Base-by-base conservation (phyloP, 495 filamentous ascomycete genomes). In the Parachaetomium inaequale region DNA sequence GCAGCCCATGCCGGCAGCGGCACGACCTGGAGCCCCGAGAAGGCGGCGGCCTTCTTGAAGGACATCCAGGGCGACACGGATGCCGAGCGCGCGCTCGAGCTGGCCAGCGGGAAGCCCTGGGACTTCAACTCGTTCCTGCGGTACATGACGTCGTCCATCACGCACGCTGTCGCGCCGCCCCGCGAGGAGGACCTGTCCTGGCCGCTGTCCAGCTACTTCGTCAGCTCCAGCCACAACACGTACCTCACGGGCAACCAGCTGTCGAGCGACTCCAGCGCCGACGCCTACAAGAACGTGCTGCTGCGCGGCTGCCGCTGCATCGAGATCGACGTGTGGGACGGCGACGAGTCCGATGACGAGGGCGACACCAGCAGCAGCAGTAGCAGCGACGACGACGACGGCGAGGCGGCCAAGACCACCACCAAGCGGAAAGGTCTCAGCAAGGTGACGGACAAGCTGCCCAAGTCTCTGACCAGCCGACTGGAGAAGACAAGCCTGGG, bases 301-400 rank as follows among this genome's bases (percentile, higher is more conserved):
- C 74, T 86, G 11, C 82, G 86, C 25, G 91, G 93, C n/a, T 94
- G 93, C 64, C 85, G 93, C 19, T 96, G 91, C 62, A 90, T 97
- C 55, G 93, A 97, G 76, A 92, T 98, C 62, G 93, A 98, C 67
- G 91, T 96, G 8, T 96, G 92, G 90, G 90, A 98, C 70, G 93
- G 93, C 14, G 85, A 91, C 12, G 63, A 55, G 12, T 73, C 74
- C 21, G 75, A 76, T 28, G 62, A 70, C 32, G 67, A 58, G 1
- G 66, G 23, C 26, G 55, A n/a, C 31, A 64, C 68, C 58, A 62
- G 59, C 51, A 64, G 59, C 26, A 68, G 57, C 55, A 67, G 64
- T 26, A 67, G 62, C 60, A 67, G 64, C 43, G 72, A 68, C 52
- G 72, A 74, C 29, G 72, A 75, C 25, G 72, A 74, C 29, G 72